A percentile compares a stretch with the other conserved stretches of the same genome.
Conservation (phyloP, 345 rosid species). For the Psidium guajava region DNA sequence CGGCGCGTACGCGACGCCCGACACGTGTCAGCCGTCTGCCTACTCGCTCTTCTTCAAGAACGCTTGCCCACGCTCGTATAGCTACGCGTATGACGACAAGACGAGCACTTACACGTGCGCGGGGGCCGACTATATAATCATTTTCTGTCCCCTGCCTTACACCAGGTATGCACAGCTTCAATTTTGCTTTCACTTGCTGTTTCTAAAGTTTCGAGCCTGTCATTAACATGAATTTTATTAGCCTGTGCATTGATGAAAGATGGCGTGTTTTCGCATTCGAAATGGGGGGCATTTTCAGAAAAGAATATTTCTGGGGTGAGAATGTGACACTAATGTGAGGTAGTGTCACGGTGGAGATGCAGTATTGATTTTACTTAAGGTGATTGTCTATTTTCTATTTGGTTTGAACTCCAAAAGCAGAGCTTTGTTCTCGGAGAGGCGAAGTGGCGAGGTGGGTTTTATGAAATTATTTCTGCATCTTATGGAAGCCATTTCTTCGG, state of each 20-base stretch:
- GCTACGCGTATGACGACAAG: slow-evolving; percentile 83
- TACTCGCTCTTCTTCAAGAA: slow-evolving; percentile 64
- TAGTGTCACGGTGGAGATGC: not conserved
- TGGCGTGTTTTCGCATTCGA: not conserved
- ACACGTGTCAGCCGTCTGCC: slow-evolving; percentile 59
- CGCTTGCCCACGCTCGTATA: slow-evolving; percentile 87
- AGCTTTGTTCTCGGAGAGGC: not conserved
- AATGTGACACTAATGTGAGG: not conserved
- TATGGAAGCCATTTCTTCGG: not conserved
- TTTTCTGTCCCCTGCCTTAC: slow-evolving; percentile 83
- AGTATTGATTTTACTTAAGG: not conserved
- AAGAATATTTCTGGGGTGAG: not conserved
- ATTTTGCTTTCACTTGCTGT: not conserved
- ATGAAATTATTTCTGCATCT: not conserved
- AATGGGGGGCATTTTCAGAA: not conserved
- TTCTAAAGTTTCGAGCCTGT: not conserved
- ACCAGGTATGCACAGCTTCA: slow-evolving; percentile 34
- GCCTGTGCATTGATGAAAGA: not conserved
- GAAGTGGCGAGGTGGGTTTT: not conserved
- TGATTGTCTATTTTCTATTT: not conserved
- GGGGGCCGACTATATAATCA: slow-evolving; percentile 49
- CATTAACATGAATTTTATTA: not conserved
- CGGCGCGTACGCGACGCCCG: slow-evolving; percentile 61
- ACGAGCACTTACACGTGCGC: slow-evolving; percentile 86
- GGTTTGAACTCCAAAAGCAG: not conserved